phyloP scores from a whole-genome alignment of 208 protist genomes.

The Trypanosoma lewisi region DNA sequence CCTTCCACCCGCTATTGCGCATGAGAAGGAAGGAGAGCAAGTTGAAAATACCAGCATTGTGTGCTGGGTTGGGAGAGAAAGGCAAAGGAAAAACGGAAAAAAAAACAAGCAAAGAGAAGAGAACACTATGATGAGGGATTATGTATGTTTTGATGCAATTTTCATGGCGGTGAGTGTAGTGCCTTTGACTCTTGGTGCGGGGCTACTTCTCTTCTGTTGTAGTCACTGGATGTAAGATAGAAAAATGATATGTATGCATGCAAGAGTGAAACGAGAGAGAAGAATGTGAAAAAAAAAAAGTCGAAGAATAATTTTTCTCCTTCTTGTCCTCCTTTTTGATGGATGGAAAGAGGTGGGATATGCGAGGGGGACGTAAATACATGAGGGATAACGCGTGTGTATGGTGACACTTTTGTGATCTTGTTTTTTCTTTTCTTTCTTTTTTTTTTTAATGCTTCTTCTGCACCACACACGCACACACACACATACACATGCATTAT shows the following conservation, averaged over 20 bases:
- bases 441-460: constrained; percentile 16
- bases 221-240: neutral
- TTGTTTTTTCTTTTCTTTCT: constrained; percentile 9
- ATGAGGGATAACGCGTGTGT: neutral
- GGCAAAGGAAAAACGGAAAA: neutral
- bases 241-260: neutral
- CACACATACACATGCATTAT: neutral
- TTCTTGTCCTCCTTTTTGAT: constrained; percentile 12
- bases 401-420: neutral
- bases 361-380: no score
- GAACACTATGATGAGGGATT: no score
- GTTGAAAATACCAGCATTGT: no score
- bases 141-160: neutral
- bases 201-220: neutral
- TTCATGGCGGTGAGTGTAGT: neutral
- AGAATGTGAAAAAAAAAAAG: neutral
- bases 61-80: neutral
- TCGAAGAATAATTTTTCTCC: constrained; percentile 1
- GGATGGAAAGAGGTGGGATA: no score
- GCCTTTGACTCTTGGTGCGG: neutral
- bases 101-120: constrained; percentile 1
- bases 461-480: neutral
- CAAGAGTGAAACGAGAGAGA: neutral
- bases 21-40: neutral
- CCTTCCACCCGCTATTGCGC: neutral